Evolutionary conservation across 108 stramenopile genomes (phyloP).

Genomic region (Cafeteria roenbergensis): DNA sequence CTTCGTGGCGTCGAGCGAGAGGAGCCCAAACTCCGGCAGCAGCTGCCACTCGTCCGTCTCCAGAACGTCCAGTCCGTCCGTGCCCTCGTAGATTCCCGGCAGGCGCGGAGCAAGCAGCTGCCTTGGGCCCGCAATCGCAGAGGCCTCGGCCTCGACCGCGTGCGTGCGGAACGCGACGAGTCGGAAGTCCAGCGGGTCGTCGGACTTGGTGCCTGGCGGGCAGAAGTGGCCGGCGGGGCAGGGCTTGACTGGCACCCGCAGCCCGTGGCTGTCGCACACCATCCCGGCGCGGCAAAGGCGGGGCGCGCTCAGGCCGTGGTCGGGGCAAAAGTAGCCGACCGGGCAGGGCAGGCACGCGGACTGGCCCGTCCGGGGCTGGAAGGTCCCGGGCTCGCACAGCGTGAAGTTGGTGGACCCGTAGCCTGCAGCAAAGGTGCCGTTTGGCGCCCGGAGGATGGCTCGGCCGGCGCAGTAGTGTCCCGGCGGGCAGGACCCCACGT

Average conservation of each 20-base stretch:
- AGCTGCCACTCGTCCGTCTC: conserved; percentile 5
- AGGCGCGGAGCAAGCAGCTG: not conserved
- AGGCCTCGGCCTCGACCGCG: not conserved
- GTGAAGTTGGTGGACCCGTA: conserved; percentile 47
- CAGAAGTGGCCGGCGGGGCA: conserved; percentile 61
- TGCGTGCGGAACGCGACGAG: not conserved
- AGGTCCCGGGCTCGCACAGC: conserved; percentile 53
- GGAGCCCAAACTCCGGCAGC: conserved; percentile 8
- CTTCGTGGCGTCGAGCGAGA: conserved; percentile 8
- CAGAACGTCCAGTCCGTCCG: not conserved
- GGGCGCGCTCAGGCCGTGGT: conserved; percentile 44
- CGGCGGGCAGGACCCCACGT: not conserved
- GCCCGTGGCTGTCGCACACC: conserved; percentile 51
- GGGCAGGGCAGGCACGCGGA: conserved; percentile 48
- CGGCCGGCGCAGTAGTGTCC: conserved; percentile 8
- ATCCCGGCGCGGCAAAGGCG: conserved; percentile 50
- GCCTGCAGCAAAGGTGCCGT: conserved; percentile 32
- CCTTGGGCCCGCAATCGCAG: not conserved
- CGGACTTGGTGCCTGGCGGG: conserved; percentile 40
- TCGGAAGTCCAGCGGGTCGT: not conserved
- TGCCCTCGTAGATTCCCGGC: too few species aligned
- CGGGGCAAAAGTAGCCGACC: conserved; percentile 57
- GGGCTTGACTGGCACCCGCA: conserved; percentile 26
- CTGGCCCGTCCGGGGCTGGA: conserved; percentile 51
- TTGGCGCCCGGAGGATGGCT: conserved; percentile 26